Evolutionary conservation across 2,329 filamentous ascomycete genomes (phyloP), one percentile per base, ranked within the genome.

Genomic region (Fusarium nygamai): DNA sequence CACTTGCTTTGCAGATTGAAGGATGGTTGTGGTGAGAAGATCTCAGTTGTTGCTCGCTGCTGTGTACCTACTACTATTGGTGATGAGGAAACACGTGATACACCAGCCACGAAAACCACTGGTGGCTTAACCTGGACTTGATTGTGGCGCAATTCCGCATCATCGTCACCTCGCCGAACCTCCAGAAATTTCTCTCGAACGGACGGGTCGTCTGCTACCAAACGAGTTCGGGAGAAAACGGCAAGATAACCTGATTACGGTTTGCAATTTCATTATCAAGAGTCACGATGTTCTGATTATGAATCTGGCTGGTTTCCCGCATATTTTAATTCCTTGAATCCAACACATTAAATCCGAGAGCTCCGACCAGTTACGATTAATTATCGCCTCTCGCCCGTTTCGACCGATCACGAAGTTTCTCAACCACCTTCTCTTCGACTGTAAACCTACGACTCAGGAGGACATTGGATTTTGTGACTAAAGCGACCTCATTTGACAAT

Each of bases 91-190:
- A 31, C 73, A 76, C 74, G 74, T 76, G 73, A 74, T 43, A 19
- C 2, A 39, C 48, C 44, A 39, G 58, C 68, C 67, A 66, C 66
- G 22, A 4, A 39, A 33, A 16, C 17, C 10, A n/a, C n/a, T 6
- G 24, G 53, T 50, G 60, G 67, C 67, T 48, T 39, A 5, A 24
- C 22, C 19, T 39, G 27, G 38, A 29, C 24, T 39, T 22, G n/a
- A 58, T 60, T 53, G 74, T 79, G 77, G 77, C 77, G 76, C 61
- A 39, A 29, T 69, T 72, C 73, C 70, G 61, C 72, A 77, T 78
- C 77, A 78, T 71, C 56, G 57, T 69, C 66, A 73, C 58, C 50
- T 64, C 38, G 36, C 41, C 33, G 31, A 53, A 51, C 57, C 22
- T 54, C 57, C 67, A 51, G 66, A 77, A 74, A 70, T 71, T 69